Evolutionary conservation across 768 basidiomycete species (phyloP), one percentile per base, ranked within the genome.

Genomic region (Glaciozyma martinii): DNA sequence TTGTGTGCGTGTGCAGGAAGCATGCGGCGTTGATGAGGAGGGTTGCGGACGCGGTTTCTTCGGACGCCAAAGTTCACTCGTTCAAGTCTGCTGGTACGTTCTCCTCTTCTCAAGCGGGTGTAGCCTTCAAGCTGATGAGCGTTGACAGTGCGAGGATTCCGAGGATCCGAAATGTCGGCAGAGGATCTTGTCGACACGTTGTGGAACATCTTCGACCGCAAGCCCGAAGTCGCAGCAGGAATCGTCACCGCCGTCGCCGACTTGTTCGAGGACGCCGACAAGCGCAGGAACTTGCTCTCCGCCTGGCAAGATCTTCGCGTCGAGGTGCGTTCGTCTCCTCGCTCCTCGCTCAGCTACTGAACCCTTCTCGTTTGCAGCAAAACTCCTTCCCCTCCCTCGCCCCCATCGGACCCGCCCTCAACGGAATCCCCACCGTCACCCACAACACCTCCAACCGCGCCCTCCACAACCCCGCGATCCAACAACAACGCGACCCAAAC

Each of bases 231-330:
- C 37, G 88, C 89, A 0, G 85, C 85, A 0, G 63, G 72, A 6
- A 71, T 80, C 27, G 79, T 90, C 52, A 87, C 85, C 65, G 79
- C 82, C 3, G 79, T 89, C 42, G 83, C 91, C 7, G 90, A 90
- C 68, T 76, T 90, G 8, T 74, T 94, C 56, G 88, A 89, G 3
- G 89, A 89, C 44, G 85, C 86, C 56, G 89, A 91, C 27, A 93
- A 95, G 82, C 86, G 86, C 62, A 80, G 81, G 43, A 85, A 84
- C 61, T 74, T 98, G 1, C 77, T 92, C 59, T 73, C 79, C 1
- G 86, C 88, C 0, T 89, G 93, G 86, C 88, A 87, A 57, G 84
- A 84, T 1, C 91, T 92, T 76, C 85, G 85, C 62, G 79, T 89
- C 33, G 88, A 94, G 82, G 88, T 90, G 71, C 68, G 73, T 46